Percentiles rank a stretch among this genome's conserved stretches.
Evolutionary conservation across 352 stramenopile genomes (phyloP).

Genomic region (Phytophthora sansomeana): DNA sequence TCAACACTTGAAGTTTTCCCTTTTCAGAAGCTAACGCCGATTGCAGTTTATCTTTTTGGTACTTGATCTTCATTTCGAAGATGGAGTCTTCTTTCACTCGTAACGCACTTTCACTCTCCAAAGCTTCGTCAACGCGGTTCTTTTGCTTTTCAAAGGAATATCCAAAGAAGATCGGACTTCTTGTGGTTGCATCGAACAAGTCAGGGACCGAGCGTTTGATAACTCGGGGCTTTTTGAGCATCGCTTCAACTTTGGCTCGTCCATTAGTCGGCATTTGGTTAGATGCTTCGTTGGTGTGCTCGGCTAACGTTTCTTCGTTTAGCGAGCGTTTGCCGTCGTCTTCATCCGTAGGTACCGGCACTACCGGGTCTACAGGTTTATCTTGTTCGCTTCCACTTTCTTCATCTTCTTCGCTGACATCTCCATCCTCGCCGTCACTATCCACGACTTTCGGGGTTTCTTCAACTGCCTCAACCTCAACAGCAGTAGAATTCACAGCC

Average conservation of each 20-base stretch:
- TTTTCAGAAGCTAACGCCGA: slow-evolving; percentile 46
- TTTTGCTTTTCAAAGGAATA: slow-evolving; percentile 57
- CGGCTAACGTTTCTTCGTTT: slow-evolving; percentile 36
- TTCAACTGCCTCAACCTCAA: slow-evolving; percentile 10
- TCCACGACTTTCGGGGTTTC: slow-evolving; percentile 20
- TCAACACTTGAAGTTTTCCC: slow-evolving; percentile 63
- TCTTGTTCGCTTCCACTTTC: slow-evolving; percentile 30
- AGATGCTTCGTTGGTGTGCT: slow-evolving; percentile 32
- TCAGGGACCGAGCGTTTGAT: slow-evolving; percentile 56
- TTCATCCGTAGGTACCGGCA: neutral
- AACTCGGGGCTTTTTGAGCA: slow-evolving; percentile 55
- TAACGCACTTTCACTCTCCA: slow-evolving; percentile 40
- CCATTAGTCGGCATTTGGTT: slow-evolving; percentile 17
- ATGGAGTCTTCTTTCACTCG: slow-evolving; percentile 51
- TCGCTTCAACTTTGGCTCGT: slow-evolving; percentile 37
- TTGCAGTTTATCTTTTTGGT: slow-evolving; percentile 47
- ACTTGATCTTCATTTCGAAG: slow-evolving; percentile 63
- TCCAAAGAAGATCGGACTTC: slow-evolving; percentile 79
- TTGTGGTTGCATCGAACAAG: slow-evolving; percentile 50
- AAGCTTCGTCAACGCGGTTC: slow-evolving; percentile 47
- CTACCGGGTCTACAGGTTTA: slow-evolving; percentile 18
- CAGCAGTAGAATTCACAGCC: neutral
- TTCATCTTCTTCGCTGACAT: slow-evolving; percentile 36
- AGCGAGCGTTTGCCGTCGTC: slow-evolving; percentile 26
- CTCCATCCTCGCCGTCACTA: slow-evolving; percentile 22